A percentile compares a stretch with the other conserved stretches of the same genome.
Evolutionary conservation across 2,329 filamentous ascomycete genomes (phyloP).

Genomic region (Penicillium fuscoglaucum): DNA sequence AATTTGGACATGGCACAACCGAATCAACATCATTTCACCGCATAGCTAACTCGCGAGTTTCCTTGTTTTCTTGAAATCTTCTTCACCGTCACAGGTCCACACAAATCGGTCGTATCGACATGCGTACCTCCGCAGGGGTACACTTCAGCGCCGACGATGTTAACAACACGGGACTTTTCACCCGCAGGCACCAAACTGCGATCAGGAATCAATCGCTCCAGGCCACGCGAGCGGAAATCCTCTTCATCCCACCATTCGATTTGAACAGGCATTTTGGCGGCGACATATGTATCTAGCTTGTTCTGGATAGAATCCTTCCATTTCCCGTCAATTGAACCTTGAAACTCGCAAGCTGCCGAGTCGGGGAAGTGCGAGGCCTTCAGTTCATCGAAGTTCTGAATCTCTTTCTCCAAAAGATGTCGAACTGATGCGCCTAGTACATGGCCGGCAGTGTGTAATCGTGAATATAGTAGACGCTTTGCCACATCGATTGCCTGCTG

Average conservation of each 20-base stretch:
- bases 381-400: constrained; percentile 61
- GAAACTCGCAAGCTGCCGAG: constrained; percentile 66
- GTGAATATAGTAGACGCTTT: constrained; percentile 64
- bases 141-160: constrained; percentile 66
- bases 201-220: constrained; percentile 59
- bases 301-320: constrained; percentile 64
- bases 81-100: constrained; percentile 60
- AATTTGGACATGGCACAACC: neutral
- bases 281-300: constrained; percentile 60
- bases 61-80: constrained; percentile 68
- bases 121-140: constrained; percentile 78
- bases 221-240: constrained; percentile 56
- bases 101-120: constrained; percentile 60
- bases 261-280: constrained; percentile 57
- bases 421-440: constrained; percentile 69
- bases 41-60: constrained; percentile 57
- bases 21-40: constrained; percentile 16
- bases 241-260: constrained; percentile 68
- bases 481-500: constrained; percentile 61
- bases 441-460: constrained; percentile 72
- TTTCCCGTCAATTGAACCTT: constrained; percentile 64
- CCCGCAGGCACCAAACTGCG: constrained; percentile 46
- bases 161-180: constrained; percentile 65
- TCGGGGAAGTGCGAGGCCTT: constrained; percentile 73
- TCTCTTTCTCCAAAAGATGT: constrained; percentile 53